These are phyloP conservation scores for Capsella rubella DNA, from an alignment of 441 rosid genomes.

Conservation along the genomic window DNA sequence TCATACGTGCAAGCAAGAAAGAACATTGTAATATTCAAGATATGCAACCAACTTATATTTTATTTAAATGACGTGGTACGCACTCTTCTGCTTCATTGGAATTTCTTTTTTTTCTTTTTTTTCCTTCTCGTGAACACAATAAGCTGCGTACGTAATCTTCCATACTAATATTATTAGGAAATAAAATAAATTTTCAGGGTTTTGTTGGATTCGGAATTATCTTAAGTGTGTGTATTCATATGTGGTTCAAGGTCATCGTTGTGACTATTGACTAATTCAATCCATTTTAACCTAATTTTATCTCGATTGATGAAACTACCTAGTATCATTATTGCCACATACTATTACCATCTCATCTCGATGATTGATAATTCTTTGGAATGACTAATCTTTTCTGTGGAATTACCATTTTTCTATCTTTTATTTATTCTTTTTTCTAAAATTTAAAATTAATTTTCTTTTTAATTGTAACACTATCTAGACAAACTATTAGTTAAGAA, in stretches of 20 bases:
- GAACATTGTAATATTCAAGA: no score
- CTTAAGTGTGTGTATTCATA: neutral
- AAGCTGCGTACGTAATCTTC: constrained; percentile 11
- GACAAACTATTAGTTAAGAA: no score
- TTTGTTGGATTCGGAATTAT: neutral
- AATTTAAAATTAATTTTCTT: no score
- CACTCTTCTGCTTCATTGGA: constrained; percentile 9
- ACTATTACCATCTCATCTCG: no score
- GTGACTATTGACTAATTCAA: constrained; percentile 8
- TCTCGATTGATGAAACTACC: no score
- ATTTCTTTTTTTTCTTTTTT: neutral
- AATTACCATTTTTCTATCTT: no score
- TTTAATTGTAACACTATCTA: no score
- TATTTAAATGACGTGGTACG: constrained; percentile 14
- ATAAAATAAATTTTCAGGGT: neutral
- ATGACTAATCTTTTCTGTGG: no score
- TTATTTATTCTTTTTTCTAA: no score
- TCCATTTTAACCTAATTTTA: neutral
- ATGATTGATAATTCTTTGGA: no score
- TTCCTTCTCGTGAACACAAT: neutral
- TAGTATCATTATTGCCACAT: no score
- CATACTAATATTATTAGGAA: neutral
- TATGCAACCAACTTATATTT: neutral
- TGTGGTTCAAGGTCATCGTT: neutral
- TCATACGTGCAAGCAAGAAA: constrained; percentile 35